Conservation (phyloP, 1,284 basidiomycete species). For the Porodaedalea pini region DNA sequence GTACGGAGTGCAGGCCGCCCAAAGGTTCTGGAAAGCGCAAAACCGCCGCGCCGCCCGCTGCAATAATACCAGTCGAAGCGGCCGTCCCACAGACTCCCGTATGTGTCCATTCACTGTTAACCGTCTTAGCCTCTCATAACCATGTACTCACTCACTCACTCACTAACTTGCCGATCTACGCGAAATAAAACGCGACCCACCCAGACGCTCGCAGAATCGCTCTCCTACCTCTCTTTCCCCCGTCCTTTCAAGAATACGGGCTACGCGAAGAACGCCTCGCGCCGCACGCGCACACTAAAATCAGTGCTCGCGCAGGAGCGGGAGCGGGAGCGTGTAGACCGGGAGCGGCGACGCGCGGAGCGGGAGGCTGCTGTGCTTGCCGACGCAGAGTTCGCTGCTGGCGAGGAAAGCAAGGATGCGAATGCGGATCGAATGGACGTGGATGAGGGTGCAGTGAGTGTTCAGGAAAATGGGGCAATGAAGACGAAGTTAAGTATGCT, state of each 20-base stretch:
- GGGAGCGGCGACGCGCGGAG: conserved; percentile 51
- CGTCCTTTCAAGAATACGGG: conserved; percentile 73
- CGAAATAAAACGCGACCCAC: too few species aligned
- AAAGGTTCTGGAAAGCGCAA: conserved; percentile 33
- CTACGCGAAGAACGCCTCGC: conserved; percentile 63
- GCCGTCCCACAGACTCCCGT: conserved; percentile 30
- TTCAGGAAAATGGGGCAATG: conserved; percentile 37
- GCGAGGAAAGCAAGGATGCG: conserved; percentile 25
- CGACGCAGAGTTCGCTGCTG: conserved; percentile 22
- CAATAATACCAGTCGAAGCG: conserved; percentile 12
- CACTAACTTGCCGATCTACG: too few species aligned
- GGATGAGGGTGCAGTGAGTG: conserved; percentile 29
- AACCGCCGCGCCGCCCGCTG: conserved; percentile 5
- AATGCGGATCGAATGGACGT: conserved; percentile 32
- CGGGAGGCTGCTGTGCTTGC: conserved; percentile 37
- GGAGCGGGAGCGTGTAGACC: conserved; percentile 62
- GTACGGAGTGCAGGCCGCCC: conserved; percentile 29
- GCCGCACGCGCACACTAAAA: conserved; percentile 74
- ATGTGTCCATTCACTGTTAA: conserved; percentile 14
- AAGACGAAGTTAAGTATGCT: conserved; percentile 25
- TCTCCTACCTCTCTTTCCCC: conserved; percentile 64
- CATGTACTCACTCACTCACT: neutral
- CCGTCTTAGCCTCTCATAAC: neutral
- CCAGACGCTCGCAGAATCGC: conserved; percentile 63
- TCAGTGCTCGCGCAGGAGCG: conserved; percentile 70